phyloP scores from a whole-genome alignment of 1,284 basidiomycete genomes.

The Irpex rosettiformis region DNA sequence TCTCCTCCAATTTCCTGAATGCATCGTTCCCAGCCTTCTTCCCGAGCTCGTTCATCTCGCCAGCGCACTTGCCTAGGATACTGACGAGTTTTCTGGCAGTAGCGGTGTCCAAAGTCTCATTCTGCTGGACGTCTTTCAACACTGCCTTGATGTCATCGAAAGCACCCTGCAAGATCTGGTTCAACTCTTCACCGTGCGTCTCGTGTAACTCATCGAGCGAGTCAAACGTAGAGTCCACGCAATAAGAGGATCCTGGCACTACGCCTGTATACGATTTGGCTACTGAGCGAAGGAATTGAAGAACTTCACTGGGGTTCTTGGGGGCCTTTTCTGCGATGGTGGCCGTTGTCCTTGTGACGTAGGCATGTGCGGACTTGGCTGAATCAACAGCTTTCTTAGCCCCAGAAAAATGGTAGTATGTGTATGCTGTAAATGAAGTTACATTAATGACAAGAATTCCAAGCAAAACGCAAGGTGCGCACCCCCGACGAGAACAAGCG shows the following conservation, averaged over 20 bases:
- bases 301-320: constrained; percentile 32
- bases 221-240: constrained; percentile 42
- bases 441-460: constrained; percentile 11
- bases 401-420: constrained; percentile 40
- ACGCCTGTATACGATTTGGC: constrained; percentile 39
- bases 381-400: constrained; percentile 34
- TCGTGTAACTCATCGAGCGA: constrained; percentile 38
- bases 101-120: constrained; percentile 23
- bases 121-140: constrained; percentile 25
- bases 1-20: constrained; percentile 25
- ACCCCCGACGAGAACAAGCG: constrained; percentile 31
- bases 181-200: constrained; percentile 40
- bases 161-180: constrained; percentile 35
- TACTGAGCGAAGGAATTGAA: constrained; percentile 35
- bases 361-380: constrained; percentile 30
- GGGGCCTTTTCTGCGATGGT: constrained; percentile 31
- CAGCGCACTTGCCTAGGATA: constrained; percentile 25
- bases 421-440: constrained; percentile 12
- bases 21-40: constrained; percentile 30
- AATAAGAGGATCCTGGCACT: constrained; percentile 39
- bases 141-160: constrained; percentile 36
- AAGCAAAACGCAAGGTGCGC: not conserved
- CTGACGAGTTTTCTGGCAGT: constrained; percentile 30
- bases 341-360: constrained; percentile 34
- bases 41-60: constrained; percentile 29